Base-by-base conservation (phyloP, 441 rosid species). In the Manihot esculenta region DNA sequence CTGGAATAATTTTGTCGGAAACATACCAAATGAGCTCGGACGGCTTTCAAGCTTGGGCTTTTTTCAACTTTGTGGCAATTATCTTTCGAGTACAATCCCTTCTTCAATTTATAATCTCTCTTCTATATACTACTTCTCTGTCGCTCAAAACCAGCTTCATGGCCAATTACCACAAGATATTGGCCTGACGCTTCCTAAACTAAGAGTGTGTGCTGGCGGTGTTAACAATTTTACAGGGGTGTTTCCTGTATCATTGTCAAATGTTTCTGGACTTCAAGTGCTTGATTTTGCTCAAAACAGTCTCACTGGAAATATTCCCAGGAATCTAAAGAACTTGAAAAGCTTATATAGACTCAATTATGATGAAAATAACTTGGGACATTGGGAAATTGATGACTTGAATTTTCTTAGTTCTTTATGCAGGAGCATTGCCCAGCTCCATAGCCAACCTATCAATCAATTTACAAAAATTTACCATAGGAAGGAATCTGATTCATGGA, bases 31-130 rank as follows among this genome's bases (percentile, higher is more conserved):
- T 44, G 87, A 77, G 26, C 67, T 86, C 3, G 81, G 87, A 9
- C 63, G 4, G 65, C 78, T 83, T 10, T 70, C 74, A 50, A 18
- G 56, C 8, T 70, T 82, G 70, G 75, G 21, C 10, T 5, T 42
- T 74, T 69, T 87, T 62, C 82, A 72, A 56, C 48, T 85, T 35
- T 65, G 67, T 17, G 75, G 70, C 9, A 85, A 85, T 67, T 44
- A 41, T 44, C 59, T 87, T 7, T 65, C 82, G 18, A 88, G 89
- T 68, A 68, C 10, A 4, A 48, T 85, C 65, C 88, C 89, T 62
- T 5, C 78, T 24, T 72, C 83, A 13, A 68, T 85, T 8, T 87
- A 71, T 59, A 87, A 87, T 45, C 57, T 79, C 41, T 87, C 89
- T 27, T 78, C 83, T 2, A 59, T 87, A 30, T 70, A 61, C 59